Evolutionary conservation across 257 asterid genomes (phyloP).

Genomic region (Euphrasia confusa): DNA sequence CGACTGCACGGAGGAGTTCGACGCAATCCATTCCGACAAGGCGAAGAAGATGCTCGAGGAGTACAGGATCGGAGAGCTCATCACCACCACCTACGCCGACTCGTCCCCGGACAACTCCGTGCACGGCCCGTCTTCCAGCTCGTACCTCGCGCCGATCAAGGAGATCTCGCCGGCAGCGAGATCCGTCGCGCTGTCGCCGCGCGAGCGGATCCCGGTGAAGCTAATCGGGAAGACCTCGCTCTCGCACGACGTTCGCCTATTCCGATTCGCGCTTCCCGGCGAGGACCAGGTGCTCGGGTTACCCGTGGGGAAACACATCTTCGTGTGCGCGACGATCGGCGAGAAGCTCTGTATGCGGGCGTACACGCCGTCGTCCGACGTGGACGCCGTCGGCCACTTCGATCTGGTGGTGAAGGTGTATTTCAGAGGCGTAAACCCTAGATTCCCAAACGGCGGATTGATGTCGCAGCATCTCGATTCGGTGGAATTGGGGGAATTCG

Average conservation of each 20-base stretch:
- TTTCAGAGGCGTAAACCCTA: slow-evolving; percentile 62
- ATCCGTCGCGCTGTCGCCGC: slow-evolving; percentile 53
- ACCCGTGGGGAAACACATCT: slow-evolving; percentile 81
- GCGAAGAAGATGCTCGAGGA: slow-evolving; percentile 73
- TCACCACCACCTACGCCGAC: slow-evolving; percentile 58
- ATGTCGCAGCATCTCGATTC: slow-evolving; percentile 79
- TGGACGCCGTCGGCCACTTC: slow-evolving; percentile 59
- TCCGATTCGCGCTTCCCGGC: slow-evolving; percentile 62
- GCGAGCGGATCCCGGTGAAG: slow-evolving; percentile 65
- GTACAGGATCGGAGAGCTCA: slow-evolving; percentile 70
- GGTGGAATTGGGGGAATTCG: slow-evolving; percentile 40
- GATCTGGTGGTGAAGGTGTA: slow-evolving; percentile 77
- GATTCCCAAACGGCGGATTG: slow-evolving; percentile 80
- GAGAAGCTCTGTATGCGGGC: slow-evolving; percentile 92
- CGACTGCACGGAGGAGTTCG: slow-evolving; percentile 91
- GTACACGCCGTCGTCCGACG: slow-evolving; percentile 74
- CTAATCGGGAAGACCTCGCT: slow-evolving; percentile 46
- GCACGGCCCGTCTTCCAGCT: slow-evolving; percentile 51
- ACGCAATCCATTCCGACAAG: slow-evolving; percentile 81
- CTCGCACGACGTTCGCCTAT: slow-evolving; percentile 66
- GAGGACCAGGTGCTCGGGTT: slow-evolving; percentile 69
- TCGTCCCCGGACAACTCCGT: slow-evolving; percentile 70
- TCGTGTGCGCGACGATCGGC: slow-evolving; percentile 56
- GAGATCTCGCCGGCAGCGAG: slow-evolving; percentile 35
- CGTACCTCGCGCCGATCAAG: slow-evolving; percentile 43